phyloP scores from a whole-genome alignment of 1,284 basidiomycete genomes.

The Melampsora larici-populina region DNA sequence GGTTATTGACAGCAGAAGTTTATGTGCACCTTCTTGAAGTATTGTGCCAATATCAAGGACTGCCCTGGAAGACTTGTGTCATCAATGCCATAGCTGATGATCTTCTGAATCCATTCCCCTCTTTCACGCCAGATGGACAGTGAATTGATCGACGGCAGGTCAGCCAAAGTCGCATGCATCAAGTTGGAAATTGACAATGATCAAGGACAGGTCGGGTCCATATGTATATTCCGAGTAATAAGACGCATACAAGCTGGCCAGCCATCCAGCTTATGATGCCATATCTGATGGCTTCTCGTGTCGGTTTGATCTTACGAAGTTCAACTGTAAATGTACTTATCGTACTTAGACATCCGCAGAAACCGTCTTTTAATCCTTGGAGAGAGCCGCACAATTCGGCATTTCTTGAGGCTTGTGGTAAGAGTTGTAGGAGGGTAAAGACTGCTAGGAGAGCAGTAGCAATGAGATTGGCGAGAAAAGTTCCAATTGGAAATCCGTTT shows the following conservation, averaged over 20 bases:
- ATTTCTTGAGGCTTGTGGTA: slow-evolving; percentile 54
- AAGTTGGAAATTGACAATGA: slow-evolving; percentile 18
- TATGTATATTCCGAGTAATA: slow-evolving; percentile 19
- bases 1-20: too few relatives aligned
- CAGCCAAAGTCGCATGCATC: background rate
- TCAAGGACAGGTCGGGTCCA: slow-evolving; percentile 26
- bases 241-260: slow-evolving; percentile 63
- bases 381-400: slow-evolving; percentile 66
- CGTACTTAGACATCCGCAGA: slow-evolving; percentile 91
- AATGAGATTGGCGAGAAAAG: slow-evolving; percentile 76
- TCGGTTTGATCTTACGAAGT: slow-evolving; percentile 61
- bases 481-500: slow-evolving; percentile 73
- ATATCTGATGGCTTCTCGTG: slow-evolving; percentile 65
- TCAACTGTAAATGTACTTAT: slow-evolving; percentile 91
- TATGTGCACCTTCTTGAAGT: too few relatives aligned
- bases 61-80: too few relatives aligned
- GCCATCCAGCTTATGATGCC: slow-evolving; percentile 65
- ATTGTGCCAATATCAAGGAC: too few relatives aligned
- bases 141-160: too few relatives aligned
- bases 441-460: slow-evolving; percentile 72
- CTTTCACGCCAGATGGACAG: too few relatives aligned
- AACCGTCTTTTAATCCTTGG: slow-evolving; percentile 80
- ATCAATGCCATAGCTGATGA: too few relatives aligned
- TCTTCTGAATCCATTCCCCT: too few relatives aligned
- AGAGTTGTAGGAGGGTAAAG: slow-evolving; percentile 69